A percentile compares a stretch with the other conserved stretches of the same genome.
These are phyloP conservation scores for Wickerhamiella spandovensis DNA, from an alignment of 805 yeast genomes.

Conservation along the genomic window DNA sequence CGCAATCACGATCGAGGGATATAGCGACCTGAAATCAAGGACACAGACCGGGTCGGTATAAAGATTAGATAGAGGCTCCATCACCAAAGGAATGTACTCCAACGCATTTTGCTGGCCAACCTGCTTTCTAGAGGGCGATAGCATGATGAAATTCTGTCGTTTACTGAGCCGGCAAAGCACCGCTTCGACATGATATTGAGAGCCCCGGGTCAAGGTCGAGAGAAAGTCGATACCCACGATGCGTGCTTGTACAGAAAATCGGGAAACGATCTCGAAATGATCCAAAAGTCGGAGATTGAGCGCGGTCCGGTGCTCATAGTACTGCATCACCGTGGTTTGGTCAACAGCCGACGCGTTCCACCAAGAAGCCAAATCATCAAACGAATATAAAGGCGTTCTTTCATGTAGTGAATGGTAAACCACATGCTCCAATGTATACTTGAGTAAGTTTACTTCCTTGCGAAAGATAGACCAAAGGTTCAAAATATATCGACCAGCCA, in stretches of 20 bases:
- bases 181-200: conserved; percentile 90
- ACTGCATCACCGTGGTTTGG: conserved; percentile 30
- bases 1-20: conserved; percentile 87
- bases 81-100: conserved; percentile 76
- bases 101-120: conserved; percentile 77
- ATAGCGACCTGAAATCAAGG: conserved; percentile 82
- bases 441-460: conserved; percentile 45
- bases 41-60: conserved; percentile 86
- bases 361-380: conserved; percentile 36
- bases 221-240: conserved; percentile 80
- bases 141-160: conserved; percentile 53
- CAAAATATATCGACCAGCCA: conserved; percentile 72
- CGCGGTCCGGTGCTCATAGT: conserved; percentile 34
- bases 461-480: conserved; percentile 75
- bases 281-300: conserved; percentile 37
- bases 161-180: conserved; percentile 62
- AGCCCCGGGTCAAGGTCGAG: conserved; percentile 80
- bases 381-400: conserved; percentile 50
- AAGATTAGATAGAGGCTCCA: conserved; percentile 81
- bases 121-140: conserved; percentile 68
- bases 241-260: conserved; percentile 72
- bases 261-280: conserved; percentile 50
- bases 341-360: conserved; percentile 22
- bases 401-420: conserved; percentile 53
- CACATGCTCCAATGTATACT: conserved; percentile 67